These are phyloP conservation scores for Calycina marina DNA, from an alignment of 2,329 filamentous ascomycete species.

Conservation along the genomic window DNA sequence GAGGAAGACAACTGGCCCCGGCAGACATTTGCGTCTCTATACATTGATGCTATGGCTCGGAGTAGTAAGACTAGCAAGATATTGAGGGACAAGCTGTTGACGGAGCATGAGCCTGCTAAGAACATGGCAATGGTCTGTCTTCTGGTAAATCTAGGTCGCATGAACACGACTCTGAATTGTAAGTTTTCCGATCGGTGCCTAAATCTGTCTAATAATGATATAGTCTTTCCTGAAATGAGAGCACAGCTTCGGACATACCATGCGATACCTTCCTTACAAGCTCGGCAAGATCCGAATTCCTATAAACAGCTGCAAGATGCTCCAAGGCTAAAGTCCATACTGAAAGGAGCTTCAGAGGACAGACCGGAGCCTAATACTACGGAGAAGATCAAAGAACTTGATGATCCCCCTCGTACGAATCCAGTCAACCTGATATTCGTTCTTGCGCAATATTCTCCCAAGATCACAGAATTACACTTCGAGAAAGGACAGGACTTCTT, in stretches of 20 bases:
- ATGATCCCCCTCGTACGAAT: constrained; percentile 68
- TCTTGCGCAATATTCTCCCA: constrained; percentile 75
- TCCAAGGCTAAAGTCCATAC: constrained; percentile 85
- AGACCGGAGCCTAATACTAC: constrained; percentile 70
- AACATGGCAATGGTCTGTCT: constrained; percentile 99
- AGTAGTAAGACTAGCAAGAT: constrained; percentile 99
- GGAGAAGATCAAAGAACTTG: constrained; percentile 56
- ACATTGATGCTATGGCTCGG: constrained; percentile 95
- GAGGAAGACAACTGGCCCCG: constrained; percentile 34
- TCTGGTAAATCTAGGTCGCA: constrained; percentile 89
- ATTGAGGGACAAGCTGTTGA: constrained; percentile 87
- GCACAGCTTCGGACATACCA: constrained; percentile 96
- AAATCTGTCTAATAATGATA: constrained; percentile 8
- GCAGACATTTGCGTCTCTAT: constrained; percentile 83
- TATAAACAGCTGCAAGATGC: constrained; percentile 98
- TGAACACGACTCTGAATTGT: constrained; percentile 99
- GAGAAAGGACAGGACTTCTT: constrained; percentile 78
- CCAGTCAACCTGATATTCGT: constrained; percentile 96
- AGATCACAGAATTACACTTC: constrained; percentile 89
- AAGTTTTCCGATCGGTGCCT: constrained; percentile 22
- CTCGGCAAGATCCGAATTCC: constrained; percentile 83
- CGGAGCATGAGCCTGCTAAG: constrained; percentile 80
- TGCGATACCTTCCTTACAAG: constrained; percentile 90
- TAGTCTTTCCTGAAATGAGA: constrained; percentile 98
- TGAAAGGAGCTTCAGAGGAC: constrained; percentile 93